These are phyloP conservation scores for Nephelium lappaceum DNA, from an alignment of 345 rosid genomes.

Conservation along the genomic window DNA sequence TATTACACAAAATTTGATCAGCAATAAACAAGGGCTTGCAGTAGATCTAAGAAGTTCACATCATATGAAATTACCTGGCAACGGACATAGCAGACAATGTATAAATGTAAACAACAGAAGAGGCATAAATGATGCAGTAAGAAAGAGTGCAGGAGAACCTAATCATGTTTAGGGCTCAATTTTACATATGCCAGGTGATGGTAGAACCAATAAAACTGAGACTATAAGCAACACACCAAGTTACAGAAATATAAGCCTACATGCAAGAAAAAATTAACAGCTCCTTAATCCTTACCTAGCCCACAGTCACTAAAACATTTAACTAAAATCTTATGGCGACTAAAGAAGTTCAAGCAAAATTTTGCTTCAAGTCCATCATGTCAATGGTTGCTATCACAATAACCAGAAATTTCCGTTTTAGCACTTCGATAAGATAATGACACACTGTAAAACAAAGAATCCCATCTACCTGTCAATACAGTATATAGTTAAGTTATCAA, in stretches of 20 bases:
- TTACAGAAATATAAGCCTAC: neutral
- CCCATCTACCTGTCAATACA: neutral
- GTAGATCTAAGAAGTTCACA: neutral
- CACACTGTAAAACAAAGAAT: neutral
- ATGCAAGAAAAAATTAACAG: neutral
- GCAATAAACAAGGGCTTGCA: neutral
- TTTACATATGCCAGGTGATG: neutral
- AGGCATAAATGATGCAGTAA: neutral
- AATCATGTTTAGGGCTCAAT: neutral
- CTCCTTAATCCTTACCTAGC: neutral
- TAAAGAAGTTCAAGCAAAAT: neutral
- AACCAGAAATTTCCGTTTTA: neutral
- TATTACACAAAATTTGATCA: slow-evolving; percentile 24
- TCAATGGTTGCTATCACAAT: neutral
- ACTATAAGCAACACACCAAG: neutral
- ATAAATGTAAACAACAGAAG: neutral
- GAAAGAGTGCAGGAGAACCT: neutral
- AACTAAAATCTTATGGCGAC: neutral
- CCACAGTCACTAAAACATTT: neutral
- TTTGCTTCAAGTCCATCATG: neutral
- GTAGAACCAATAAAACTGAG: neutral
- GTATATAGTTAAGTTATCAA: neutral
- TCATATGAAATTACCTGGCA: neutral
- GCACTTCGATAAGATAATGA: neutral
- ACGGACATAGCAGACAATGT: neutral